phyloP scores from a whole-genome alignment of 148 eudicot genomes.

The Polygonum aviculare region DNA sequence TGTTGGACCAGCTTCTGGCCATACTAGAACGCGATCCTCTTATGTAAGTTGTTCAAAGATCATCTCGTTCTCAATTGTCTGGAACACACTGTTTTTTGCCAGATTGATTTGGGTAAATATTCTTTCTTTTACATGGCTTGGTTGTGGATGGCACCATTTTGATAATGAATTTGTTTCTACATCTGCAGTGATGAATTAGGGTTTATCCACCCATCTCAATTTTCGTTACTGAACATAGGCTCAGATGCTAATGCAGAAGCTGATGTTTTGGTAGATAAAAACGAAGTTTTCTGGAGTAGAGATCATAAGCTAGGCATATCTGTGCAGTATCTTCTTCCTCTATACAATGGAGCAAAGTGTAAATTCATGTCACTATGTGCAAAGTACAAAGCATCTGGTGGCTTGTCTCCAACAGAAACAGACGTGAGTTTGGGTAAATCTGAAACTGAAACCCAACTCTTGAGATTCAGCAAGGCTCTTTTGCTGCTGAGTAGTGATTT shows the following conservation, averaged over 20 bases:
- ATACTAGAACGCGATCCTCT: constrained; percentile 42
- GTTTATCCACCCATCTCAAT: constrained; percentile 74
- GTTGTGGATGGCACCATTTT: neutral
- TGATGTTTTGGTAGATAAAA: constrained; percentile 15
- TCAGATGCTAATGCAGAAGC: constrained; percentile 14
- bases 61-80: neutral
- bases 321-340: constrained; percentile 43
- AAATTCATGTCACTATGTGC: constrained; percentile 44
- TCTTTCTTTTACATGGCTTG: neutral
- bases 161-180: constrained; percentile 13
- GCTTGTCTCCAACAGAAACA: constrained; percentile 9
- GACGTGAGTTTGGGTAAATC: constrained; percentile 14
- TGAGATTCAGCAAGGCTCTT: constrained; percentile 79
- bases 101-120: too few relatives aligned
- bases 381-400: constrained; percentile 27
- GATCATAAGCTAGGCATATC: constrained; percentile 87
- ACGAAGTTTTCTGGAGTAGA: constrained; percentile 49
- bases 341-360: constrained; percentile 58
- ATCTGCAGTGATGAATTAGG: constrained; percentile 77
- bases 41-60: constrained; percentile 22
- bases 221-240: constrained; percentile 42
- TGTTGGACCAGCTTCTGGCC: constrained; percentile 28
- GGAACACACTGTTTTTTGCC: neutral
- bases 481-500: constrained; percentile 73
- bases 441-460: constrained; percentile 41